phyloP scores from a whole-genome alignment of 2,329 filamentous ascomycete species.

The Paecilomyces niveus region DNA sequence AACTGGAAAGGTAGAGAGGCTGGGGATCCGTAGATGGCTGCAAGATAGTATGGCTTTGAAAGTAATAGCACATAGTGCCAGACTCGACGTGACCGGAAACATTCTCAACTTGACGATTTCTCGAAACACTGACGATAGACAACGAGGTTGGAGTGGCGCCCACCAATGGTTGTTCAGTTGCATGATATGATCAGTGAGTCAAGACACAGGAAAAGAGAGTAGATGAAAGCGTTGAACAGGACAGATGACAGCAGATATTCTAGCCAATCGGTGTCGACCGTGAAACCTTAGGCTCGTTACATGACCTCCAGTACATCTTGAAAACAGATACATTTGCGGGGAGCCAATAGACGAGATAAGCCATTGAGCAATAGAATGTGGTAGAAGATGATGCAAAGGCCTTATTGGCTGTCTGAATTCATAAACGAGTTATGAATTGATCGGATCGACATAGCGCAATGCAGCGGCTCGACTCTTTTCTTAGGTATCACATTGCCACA shows the following conservation, averaged over 20 bases:
- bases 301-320: neutral
- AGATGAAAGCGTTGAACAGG: neutral
- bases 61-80: neutral
- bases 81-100: neutral
- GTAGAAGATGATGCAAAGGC: neutral
- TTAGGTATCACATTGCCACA: neutral
- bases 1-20: neutral
- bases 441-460: neutral
- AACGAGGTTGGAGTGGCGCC: neutral
- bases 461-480: neutral
- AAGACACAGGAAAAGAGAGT: neutral
- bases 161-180: neutral
- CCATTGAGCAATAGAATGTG: neutral
- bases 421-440: neutral
- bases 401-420: neutral
- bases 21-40: neutral
- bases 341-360: neutral
- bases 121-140: neutral
- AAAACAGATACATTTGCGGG: neutral
- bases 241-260: neutral
- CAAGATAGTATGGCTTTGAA: neutral
- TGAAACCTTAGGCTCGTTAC: neutral
- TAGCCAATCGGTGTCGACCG: neutral
- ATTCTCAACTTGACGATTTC: neutral
- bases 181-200: neutral